Base-by-base conservation (phyloP, 2,329 filamentous ascomycete species). In the Lasiodiplodia theobromae region DNA sequence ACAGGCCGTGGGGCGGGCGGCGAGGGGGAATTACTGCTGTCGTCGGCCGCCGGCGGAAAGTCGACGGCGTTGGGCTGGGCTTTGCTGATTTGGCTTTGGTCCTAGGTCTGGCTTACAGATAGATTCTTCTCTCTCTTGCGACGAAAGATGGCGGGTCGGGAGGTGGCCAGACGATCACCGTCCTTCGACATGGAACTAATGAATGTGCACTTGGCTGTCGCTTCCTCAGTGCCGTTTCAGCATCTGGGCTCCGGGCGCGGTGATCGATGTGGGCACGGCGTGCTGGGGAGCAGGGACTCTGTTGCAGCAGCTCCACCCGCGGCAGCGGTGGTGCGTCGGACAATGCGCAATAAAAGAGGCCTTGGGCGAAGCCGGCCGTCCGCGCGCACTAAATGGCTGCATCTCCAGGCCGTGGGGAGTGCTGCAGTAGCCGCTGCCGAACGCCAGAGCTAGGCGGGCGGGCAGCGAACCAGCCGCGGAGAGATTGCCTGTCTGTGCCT, bases 141-240 rank as follows among this genome's bases (percentile, higher is more conserved):
- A 51, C 47, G 66, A 40, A 54, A 37, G 65, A 37, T 58, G 23
- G 52, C 38, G 54, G 56, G 56, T 40, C 54, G 56, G 56, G 57
- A 51, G 57, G 57, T 53, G 44, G 54, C 40, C 65, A 67, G 53
- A 47, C 37, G 53, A 67, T 67, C 51, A 37, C 23, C 18, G 63
- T 31, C 56, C 38, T 62, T 56, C 37, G 54, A 60, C 68, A 69
- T 69, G 60, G 63, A 53, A 40, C 62, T 54, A 69, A 60, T 54
- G 64, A 66, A 69, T 40, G 68, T 34, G 23, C 53, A 34, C 53
- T 65, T 51, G 67, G 67, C 54, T 52, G 38, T 69, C 68, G 68
- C 68, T 69, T 69, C 68, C 52, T 69, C 68, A 69, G 60, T 40
- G 58, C 53, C 68, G 68, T 69, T 69, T 69, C 68, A 68, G 67